Conservation (phyloP, 495 filamentous ascomycete species). For the Annulohypoxylon nitens region DNA sequence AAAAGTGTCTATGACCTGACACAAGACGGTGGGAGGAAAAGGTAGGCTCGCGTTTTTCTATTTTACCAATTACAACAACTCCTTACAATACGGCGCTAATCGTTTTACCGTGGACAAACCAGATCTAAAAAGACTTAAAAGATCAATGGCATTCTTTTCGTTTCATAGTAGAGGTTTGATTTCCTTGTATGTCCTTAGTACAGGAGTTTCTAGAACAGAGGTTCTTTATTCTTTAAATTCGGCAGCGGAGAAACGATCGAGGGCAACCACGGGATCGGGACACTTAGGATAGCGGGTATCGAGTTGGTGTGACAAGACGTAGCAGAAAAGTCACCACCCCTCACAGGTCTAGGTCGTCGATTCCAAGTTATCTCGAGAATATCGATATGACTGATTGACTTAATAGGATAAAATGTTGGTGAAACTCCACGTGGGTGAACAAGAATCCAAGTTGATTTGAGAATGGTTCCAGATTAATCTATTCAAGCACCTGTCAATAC, state of each 20-base stretch:
- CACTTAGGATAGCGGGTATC: conserved; percentile 29
- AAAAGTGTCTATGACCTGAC: conserved; percentile 28
- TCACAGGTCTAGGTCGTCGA: conserved; percentile 3
- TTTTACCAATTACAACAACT: conserved; percentile 22
- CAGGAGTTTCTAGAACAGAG: background rate
- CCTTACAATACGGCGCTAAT: conserved; percentile 9
- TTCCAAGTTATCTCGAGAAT: background rate
- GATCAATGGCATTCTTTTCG: conserved; percentile 38
- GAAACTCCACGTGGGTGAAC: conserved; percentile 25
- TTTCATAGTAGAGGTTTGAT: conserved; percentile 36
- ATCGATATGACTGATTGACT: conserved; percentile 4
- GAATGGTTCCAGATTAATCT: conserved; percentile 21
- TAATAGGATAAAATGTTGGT: conserved; percentile 1
- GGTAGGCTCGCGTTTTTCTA: conserved; percentile 18
- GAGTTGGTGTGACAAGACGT: conserved; percentile 24
- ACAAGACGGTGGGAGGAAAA: conserved; percentile 12
- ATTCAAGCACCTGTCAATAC: conserved; percentile 27
- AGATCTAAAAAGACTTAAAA: conserved; percentile 24
- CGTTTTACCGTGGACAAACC: conserved; percentile 32
- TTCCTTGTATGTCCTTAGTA: conserved; percentile 7
- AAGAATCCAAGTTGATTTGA: conserved; percentile 28
- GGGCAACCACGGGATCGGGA: conserved; percentile 13
- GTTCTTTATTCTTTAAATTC: conserved; percentile 10
- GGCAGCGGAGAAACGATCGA: conserved; percentile 5
- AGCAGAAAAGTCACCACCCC: conserved; percentile 15